Evolutionary conservation across 2,329 filamentous ascomycete species (phyloP), one percentile per base, ranked within the genome.

Genomic region (Magnaporthales sp.): DNA sequence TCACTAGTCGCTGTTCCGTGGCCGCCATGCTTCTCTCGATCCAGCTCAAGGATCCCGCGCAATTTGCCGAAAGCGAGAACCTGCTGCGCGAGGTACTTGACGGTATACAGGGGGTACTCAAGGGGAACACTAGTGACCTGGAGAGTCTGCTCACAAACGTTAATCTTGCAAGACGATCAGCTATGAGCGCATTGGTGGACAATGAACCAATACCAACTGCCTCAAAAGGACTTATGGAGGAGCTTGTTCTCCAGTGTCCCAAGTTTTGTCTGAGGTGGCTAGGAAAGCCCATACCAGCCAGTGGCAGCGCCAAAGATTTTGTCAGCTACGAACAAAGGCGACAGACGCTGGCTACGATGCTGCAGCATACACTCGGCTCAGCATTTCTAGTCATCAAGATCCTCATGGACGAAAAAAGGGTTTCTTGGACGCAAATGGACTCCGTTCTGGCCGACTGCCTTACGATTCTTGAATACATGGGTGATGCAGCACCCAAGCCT

Each of bases 311-410:
- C 8, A 89, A 89, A 70, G 83, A 86, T 10, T 77, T 84, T 46
- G 72, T 89, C 31, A 84, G 87, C 51, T 87, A 87, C 72, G 86
- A 89, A 69, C 85, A 89, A 69, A 80, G 86, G 51, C 81, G 84
- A 46, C 81, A 84, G 66, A 71, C 82, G 1, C 73, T 88, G 31
- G 76, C 80, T 31, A 83, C 84, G 69, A 81, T 81, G 2, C 80
- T 86, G n/a, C 78, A 80, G 2, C 81, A 84, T 67, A 80, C 85
- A 1, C 78, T 90, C n/a, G 87, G 90, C 67, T 86, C 85, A 4
- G 80, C 85, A 5, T 74, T 89, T 31, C 82, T 85, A 73, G 79
- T 87, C 7, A 74, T 83, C 32, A 89, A 87, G 70, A 73, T 77
- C 0, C 78, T 83, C 24, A 76, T 88, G 3, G 81, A 84, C 54